Percentiles rank a stretch among this genome's conserved stretches.
Evolutionary conservation across 352 stramenopile genomes (phyloP).

Genomic region (Globisporangium megalacanthum): DNA sequence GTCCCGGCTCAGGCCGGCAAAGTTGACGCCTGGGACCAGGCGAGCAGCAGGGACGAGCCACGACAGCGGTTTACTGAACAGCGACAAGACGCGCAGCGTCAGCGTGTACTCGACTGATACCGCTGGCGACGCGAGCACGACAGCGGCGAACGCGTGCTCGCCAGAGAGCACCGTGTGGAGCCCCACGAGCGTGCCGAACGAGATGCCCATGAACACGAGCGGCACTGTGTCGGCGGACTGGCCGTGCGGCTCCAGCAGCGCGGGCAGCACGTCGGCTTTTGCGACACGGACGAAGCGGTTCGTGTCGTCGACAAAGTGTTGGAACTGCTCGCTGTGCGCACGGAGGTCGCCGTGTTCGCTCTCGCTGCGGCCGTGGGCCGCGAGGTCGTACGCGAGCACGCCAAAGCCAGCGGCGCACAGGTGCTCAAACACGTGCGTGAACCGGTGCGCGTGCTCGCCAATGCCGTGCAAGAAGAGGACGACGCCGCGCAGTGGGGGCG

Average conservation of each 20-base stretch:
- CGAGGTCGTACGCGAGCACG: slow-evolving; percentile 61
- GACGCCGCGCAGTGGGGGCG: slow-evolving; percentile 33
- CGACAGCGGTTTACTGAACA: slow-evolving; percentile 31
- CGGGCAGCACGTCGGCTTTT: slow-evolving; percentile 28
- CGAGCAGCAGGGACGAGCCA: slow-evolving; percentile 36
- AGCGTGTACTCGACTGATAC: slow-evolving; percentile 55
- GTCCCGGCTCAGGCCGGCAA: slow-evolving; percentile 29
- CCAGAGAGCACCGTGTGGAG: slow-evolving; percentile 48
- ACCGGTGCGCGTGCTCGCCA: slow-evolving; percentile 56
- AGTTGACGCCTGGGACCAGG: slow-evolving; percentile 55
- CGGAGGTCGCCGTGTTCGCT: slow-evolving; percentile 27
- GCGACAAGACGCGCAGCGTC: slow-evolving; percentile 33
- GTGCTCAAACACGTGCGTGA: slow-evolving; percentile 48
- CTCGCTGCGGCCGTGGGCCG: slow-evolving; percentile 52
- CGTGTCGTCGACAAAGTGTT: slow-evolving; percentile 65
- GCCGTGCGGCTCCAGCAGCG: slow-evolving; percentile 22
- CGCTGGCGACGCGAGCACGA: slow-evolving; percentile 49
- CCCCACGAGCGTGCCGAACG: slow-evolving; percentile 57
- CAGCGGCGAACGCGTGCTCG: slow-evolving; percentile 35
- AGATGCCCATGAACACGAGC: slow-evolving; percentile 61
- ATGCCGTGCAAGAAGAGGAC: slow-evolving; percentile 64
- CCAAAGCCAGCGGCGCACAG: slow-evolving; percentile 38
- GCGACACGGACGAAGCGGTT: slow-evolving; percentile 48
- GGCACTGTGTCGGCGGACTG: slow-evolving; percentile 12
- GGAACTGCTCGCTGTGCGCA: slow-evolving; percentile 45